phyloP scores from a whole-genome alignment of 2,329 filamentous ascomycete species.

The Claviceps digitariae region DNA sequence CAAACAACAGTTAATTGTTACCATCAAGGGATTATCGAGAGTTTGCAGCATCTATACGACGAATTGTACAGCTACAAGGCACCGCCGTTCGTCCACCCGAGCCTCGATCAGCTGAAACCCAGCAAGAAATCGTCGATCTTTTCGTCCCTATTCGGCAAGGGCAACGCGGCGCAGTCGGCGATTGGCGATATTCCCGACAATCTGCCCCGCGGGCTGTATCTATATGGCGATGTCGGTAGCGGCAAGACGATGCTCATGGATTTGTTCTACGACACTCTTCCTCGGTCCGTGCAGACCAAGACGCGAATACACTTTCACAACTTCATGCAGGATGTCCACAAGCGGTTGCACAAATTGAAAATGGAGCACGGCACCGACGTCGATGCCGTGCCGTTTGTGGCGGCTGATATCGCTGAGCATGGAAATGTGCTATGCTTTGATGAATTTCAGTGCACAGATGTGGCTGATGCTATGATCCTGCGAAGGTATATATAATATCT shows the following conservation, averaged over 20 bases:
- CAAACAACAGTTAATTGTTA: neutral
- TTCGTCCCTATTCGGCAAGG: slow-evolving; percentile 46
- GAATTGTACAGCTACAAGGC: slow-evolving; percentile 63
- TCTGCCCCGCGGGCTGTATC: slow-evolving; percentile 79
- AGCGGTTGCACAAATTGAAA: slow-evolving; percentile 78
- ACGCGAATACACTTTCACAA: slow-evolving; percentile 97
- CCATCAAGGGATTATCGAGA: slow-evolving; percentile 64
- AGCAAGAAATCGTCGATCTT: slow-evolving; percentile 41
- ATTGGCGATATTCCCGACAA: slow-evolving; percentile 49
- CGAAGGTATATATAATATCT: slow-evolving; percentile 50
- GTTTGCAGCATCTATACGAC: slow-evolving; percentile 77
- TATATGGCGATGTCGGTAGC: slow-evolving; percentile 92
- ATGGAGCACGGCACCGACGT: slow-evolving; percentile 78
- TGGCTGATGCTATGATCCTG: slow-evolving; percentile 96
- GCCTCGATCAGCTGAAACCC: slow-evolving; percentile 53
- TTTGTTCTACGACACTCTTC: slow-evolving; percentile 88
- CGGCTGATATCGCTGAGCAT: slow-evolving; percentile 80
- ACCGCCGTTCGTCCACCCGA: slow-evolving; percentile 63
- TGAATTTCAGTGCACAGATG: slow-evolving; percentile 97
- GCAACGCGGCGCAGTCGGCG: slow-evolving; percentile 21
- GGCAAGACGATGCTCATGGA: slow-evolving; percentile 99
- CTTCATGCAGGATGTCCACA: slow-evolving; percentile 98
- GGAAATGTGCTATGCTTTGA: slow-evolving; percentile 90
- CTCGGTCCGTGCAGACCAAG: slow-evolving; percentile 64
- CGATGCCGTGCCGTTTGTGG: slow-evolving; percentile 82